These are phyloP conservation scores for Omphalotus guepiniiformis DNA, from an alignment of 768 basidiomycete species.

Conservation along the genomic window DNA sequence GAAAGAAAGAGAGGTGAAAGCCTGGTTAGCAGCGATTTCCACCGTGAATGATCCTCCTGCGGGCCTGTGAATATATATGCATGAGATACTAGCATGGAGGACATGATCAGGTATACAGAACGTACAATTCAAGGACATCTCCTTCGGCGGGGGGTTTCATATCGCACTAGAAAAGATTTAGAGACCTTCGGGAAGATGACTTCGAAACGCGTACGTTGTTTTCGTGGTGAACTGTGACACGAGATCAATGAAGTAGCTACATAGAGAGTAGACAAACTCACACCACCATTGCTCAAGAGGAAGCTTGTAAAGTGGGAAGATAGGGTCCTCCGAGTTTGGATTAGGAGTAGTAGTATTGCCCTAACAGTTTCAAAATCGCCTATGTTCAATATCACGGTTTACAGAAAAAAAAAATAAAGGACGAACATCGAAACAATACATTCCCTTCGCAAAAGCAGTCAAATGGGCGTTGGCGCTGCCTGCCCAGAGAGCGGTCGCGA, in stretches of 20 bases:
- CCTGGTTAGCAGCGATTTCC: slow-evolving; percentile 47
- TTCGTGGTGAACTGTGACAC: not conserved
- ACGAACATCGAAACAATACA: slow-evolving; percentile 12
- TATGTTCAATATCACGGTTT: no score
- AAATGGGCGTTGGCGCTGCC: slow-evolving; percentile 17
- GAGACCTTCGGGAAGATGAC: not conserved
- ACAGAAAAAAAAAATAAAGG: not conserved
- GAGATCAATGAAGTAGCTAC: not conserved
- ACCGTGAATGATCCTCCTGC: slow-evolving; percentile 45
- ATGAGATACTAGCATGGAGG: not conserved
- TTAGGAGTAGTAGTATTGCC: no score
- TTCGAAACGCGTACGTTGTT: not conserved
- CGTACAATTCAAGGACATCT: slow-evolving; percentile 10
- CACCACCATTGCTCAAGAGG: slow-evolving; percentile 8
- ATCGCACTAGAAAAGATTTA: slow-evolving; percentile 3
- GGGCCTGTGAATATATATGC: slow-evolving; percentile 27
- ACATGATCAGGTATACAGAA: not conserved
- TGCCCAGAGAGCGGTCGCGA: slow-evolving; percentile 5
- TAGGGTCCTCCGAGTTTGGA: slow-evolving; percentile 7
- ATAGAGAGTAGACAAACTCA: not conserved
- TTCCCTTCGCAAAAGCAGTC: slow-evolving; percentile 11
- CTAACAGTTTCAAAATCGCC: no score
- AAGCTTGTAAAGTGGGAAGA: slow-evolving; percentile 8
- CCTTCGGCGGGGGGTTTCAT: slow-evolving; percentile 10
- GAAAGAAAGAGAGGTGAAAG: slow-evolving; percentile 41